A percentile compares a stretch with the other conserved stretches of the same genome.
These are phyloP conservation scores for Extremus antarcticus DNA, from an alignment of 495 filamentous ascomycete species.

Conservation along the genomic window DNA sequence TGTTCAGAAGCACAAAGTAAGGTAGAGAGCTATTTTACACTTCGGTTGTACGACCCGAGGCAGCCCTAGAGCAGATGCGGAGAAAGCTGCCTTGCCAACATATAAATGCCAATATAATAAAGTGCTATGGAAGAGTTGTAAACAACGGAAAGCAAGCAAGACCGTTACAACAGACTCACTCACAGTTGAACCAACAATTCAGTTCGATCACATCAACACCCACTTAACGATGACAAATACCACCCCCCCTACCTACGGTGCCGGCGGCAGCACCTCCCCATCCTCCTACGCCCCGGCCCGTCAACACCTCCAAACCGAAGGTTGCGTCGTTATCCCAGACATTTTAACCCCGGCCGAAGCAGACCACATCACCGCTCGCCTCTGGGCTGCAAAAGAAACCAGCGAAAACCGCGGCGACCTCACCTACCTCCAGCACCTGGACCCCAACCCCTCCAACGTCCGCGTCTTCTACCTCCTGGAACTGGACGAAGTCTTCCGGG, in stretches of 20 bases:
- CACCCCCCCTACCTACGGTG: background rate
- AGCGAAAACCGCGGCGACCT: slow-evolving; percentile 1
- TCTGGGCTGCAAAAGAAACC: background rate
- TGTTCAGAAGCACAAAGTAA: too few species aligned
- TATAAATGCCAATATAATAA: too few species aligned
- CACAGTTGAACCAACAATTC: too few species aligned
- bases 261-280: background rate
- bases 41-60: background rate
- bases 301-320: background rate
- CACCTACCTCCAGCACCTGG: background rate
- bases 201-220: too few species aligned
- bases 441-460: background rate
- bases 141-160: too few species aligned
- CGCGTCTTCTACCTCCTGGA: slow-evolving; percentile 1
- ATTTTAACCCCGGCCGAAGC: background rate
- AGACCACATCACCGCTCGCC: background rate
- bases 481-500: background rate
- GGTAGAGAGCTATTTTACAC: too few species aligned
- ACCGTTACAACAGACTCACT: too few species aligned
- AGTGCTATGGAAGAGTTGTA: too few species aligned
- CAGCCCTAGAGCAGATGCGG: background rate
- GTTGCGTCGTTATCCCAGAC: background rate
- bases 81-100: background rate
- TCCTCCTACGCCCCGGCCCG: background rate
- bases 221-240: background rate